Evolutionary conservation across 2,329 filamentous ascomycete species (phyloP), one percentile per base, ranked within the genome.

Genomic region (Paecilomyces dactylethromorphus): DNA sequence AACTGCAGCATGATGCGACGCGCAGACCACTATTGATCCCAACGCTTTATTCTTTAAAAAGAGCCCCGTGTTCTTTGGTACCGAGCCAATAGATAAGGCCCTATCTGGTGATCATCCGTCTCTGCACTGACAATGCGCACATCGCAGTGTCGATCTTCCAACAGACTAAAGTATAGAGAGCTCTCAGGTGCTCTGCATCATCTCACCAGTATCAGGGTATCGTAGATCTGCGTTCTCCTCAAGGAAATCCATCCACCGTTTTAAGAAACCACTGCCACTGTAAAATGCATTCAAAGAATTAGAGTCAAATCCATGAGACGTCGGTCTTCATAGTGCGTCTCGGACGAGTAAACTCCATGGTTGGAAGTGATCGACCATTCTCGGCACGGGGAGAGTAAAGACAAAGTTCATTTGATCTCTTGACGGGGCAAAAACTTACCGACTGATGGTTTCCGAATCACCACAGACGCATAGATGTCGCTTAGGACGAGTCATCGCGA

Each of bases 401-500:
- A 12, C 26, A 45, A 29, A 53, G n/a, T 49, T 26, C 55, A 60
- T 52, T 26, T 52, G 8, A 1, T 53, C 11, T 49, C 6, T 8
- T 13, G 31, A 35, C n/a, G 24, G 13, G 24, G 15, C 5, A 10
- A 29, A 6, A 33, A 85, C 90, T 84, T 80, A 96, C 90, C 84
- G 87, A 75, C 88, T 87, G 58, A 96, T 90, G 2, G 93, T 97
- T 72, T 97, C 94, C 60, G 91, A 94, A 74, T 99, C 94, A 52
- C 93, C 94, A 68, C 97, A 88, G 18, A 99, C 84, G 62, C 90
- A 94, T 51, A 99, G 81, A 70, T 94, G 93, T 66, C 94, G 85
- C 78, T 90, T 93, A 5, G 94, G 91, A 64, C 94, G 86, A 62
- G 94, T 99, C 92, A 99, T 97, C 56, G 94, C 93, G 66, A 97